These are phyloP conservation scores for Hyaloscypha variabilis DNA, from an alignment of 495 filamentous ascomycete genomes.

Conservation along the genomic window DNA sequence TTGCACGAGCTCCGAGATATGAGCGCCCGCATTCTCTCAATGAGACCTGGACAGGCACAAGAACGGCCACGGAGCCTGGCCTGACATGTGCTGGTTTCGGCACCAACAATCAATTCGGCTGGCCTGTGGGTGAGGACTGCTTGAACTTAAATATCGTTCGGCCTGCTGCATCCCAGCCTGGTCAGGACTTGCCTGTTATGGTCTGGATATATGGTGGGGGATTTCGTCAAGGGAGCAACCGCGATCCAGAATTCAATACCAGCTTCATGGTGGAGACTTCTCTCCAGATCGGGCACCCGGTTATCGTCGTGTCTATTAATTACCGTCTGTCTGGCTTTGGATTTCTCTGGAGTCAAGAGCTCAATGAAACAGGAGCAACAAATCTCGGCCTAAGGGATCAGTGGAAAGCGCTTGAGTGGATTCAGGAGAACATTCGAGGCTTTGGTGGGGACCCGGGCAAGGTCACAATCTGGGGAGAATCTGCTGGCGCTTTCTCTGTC, in stretches of 20 bases:
- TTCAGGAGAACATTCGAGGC: conserved; percentile 64
- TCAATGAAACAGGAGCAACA: conserved; percentile 16
- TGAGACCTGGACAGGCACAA: conserved; percentile 43
- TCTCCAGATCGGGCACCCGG: conserved; percentile 56
- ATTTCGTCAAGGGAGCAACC: conserved; percentile 48
- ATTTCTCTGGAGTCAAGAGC: not conserved
- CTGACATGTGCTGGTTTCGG: conserved; percentile 43
- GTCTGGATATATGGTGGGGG: conserved; percentile 78
- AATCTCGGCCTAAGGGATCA: conserved; percentile 72
- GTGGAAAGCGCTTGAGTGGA: conserved; percentile 68
- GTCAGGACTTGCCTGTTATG: conserved; percentile 61
- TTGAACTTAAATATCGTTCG: conserved; percentile 65
- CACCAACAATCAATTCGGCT: conserved; percentile 40
- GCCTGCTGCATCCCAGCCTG: conserved; percentile 54
- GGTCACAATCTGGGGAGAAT: conserved; percentile 5
- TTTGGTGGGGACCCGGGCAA: conserved; percentile 70
- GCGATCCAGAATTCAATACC: conserved; percentile 52
- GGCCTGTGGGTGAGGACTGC: conserved; percentile 64
- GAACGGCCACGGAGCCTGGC: conserved; percentile 58
- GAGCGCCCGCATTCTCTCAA: conserved; percentile 44
- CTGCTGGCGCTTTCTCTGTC: conserved; percentile 60
- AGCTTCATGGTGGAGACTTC: conserved; percentile 60
- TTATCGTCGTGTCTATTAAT: not conserved
- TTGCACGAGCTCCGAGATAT: conserved; percentile 48
- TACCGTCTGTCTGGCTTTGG: not conserved